These are phyloP conservation scores for Calonectria hongkongensis DNA, from an alignment of 2,329 filamentous ascomycete genomes.

Conservation along the genomic window DNA sequence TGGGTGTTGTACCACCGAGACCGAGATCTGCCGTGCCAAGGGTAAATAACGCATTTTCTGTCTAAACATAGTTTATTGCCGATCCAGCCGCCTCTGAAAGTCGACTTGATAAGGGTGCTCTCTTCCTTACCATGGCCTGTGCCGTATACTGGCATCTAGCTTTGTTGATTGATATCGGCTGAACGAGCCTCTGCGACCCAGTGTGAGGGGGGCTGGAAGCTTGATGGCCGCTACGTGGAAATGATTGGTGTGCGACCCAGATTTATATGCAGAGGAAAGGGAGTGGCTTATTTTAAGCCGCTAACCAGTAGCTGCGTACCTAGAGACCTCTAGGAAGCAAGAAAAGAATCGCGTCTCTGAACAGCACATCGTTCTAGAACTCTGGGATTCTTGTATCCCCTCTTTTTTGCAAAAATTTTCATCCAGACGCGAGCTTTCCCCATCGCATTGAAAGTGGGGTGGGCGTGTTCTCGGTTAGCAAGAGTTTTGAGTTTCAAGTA, in stretches of 20 bases:
- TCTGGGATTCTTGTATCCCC: background rate
- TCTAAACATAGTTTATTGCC: background rate
- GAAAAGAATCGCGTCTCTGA: background rate
- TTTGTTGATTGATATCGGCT: background rate
- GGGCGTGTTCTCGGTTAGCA: conserved; percentile 2
- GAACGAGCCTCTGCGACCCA: background rate
- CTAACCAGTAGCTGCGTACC: background rate
- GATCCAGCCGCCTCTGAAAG: background rate
- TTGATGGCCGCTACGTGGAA: background rate
- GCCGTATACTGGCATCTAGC: background rate
- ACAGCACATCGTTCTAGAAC: conserved; percentile 21
- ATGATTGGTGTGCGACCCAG: conserved; percentile 7
- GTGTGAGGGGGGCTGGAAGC: background rate
- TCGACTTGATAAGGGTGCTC: background rate
- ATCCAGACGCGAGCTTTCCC: background rate
- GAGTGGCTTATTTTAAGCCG: conserved; percentile 6
- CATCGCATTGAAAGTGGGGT: conserved; percentile 31
- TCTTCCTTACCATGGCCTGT: too few species aligned
- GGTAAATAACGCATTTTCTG: conserved; percentile 6
- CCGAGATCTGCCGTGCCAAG: background rate
- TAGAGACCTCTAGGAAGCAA: background rate
- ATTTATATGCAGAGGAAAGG: background rate
- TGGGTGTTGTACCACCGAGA: conserved; percentile 5
- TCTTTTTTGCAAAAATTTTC: background rate
- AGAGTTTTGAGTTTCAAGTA: background rate